Evolutionary conservation across 805 yeast genomes (phyloP).

Genomic region (Starmerella kuoi): DNA sequence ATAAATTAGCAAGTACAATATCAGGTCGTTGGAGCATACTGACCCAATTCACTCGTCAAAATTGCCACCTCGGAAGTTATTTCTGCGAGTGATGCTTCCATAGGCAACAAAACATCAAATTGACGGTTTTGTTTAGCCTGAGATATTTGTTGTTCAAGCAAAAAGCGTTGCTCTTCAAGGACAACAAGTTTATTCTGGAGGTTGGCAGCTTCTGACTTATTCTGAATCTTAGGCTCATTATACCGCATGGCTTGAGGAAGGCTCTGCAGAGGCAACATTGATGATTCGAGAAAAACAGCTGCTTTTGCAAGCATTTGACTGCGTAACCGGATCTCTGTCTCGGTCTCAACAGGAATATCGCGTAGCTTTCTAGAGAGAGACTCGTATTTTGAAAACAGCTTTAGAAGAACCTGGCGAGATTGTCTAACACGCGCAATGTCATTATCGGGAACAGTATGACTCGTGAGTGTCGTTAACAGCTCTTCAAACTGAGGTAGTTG

Average conservation of each 20-base stretch:
- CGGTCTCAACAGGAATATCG: constrained; percentile 27
- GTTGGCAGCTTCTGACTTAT: constrained; percentile 20
- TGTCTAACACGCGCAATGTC: constrained; percentile 1
- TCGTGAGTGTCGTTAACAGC: constrained; percentile 30
- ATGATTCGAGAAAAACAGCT: constrained; percentile 50
- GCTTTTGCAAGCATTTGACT: constrained; percentile 47
- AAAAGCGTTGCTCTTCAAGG: constrained; percentile 65
- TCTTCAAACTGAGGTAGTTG: constrained; percentile 37
- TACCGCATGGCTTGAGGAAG: constrained; percentile 35
- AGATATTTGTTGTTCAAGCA: constrained; percentile 53
- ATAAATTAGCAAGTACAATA: neutral
- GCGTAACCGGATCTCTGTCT: constrained; percentile 38
- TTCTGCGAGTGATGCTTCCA: constrained; percentile 49
- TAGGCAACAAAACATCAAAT: constrained; percentile 60
- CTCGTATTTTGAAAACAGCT: constrained; percentile 42
- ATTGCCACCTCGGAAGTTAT: constrained; percentile 35
- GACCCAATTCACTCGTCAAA: constrained; percentile 46
- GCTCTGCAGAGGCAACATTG: constrained; percentile 50
- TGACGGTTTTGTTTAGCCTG: constrained; percentile 53
- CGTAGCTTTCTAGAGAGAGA: constrained; percentile 36
- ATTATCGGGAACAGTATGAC: constrained; percentile 16
- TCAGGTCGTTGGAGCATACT: constrained; percentile 29
- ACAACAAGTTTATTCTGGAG: constrained; percentile 58
- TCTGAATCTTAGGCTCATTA: constrained; percentile 2
- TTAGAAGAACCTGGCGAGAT: constrained; percentile 36